A percentile compares a stretch with the other conserved stretches of the same genome.
Conservation (phyloP, 2,329 filamentous ascomycete species). For the Colletotrichum neosansevieriae region DNA sequence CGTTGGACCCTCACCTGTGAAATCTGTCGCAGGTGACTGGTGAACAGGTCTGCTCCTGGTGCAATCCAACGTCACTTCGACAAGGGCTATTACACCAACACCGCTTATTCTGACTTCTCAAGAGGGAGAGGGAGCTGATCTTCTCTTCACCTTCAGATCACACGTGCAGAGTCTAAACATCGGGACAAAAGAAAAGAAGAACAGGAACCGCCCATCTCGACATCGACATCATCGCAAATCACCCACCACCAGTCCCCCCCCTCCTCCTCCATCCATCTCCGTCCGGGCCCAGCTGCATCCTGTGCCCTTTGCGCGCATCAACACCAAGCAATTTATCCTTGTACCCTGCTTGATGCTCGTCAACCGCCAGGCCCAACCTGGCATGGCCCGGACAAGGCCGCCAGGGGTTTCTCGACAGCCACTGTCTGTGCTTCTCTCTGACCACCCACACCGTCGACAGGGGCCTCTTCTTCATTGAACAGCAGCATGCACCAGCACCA, state of each 20-base stretch:
- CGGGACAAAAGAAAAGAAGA: background rate
- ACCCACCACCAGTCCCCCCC: background rate
- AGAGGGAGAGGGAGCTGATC: background rate
- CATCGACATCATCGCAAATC: slow-evolving; percentile 6
- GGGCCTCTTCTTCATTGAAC: slow-evolving; percentile 30
- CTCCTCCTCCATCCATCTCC: background rate
- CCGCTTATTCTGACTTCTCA: background rate
- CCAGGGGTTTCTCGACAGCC: slow-evolving; percentile 37
- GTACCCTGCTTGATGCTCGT: slow-evolving; percentile 36
- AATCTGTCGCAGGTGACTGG: slow-evolving; percentile 34
- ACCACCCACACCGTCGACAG: slow-evolving; percentile 38
- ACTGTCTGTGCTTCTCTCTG: slow-evolving; percentile 39
- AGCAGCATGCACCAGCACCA: slow-evolving; percentile 6
- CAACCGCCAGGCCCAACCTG: slow-evolving; percentile 39
- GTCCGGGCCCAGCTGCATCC: slow-evolving; percentile 15
- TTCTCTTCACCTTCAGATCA: background rate
- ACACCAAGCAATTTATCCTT: slow-evolving; percentile 19
- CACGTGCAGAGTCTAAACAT: slow-evolving; percentile 30
- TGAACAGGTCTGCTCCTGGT: slow-evolving; percentile 31
- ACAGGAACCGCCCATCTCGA: background rate
- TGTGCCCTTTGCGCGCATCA: slow-evolving; percentile 2
- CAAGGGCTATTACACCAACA: slow-evolving; percentile 1
- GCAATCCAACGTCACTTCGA: slow-evolving; percentile 28
- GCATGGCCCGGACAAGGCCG: slow-evolving; percentile 33
- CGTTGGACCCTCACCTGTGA: background rate